Evolutionary conservation across 2,329 filamentous ascomycete genomes (phyloP).

Genomic region (Colletotrichum zoysiae): DNA sequence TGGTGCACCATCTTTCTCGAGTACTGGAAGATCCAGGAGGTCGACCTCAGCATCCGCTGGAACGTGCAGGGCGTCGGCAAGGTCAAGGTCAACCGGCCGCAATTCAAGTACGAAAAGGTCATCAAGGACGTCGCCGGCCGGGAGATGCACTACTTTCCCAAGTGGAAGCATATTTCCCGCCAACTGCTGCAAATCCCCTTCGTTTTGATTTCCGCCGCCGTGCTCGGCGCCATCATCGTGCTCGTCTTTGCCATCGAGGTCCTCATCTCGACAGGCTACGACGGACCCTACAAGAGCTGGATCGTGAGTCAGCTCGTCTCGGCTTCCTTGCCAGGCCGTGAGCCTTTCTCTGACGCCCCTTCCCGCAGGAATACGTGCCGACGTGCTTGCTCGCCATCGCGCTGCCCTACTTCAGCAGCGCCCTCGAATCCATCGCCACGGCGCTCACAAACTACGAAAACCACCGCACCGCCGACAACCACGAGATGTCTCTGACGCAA

Average conservation of each 20-base stretch:
- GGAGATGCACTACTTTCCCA: slow-evolving; percentile 71
- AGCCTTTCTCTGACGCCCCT: background rate
- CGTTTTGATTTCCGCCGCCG: slow-evolving; percentile 67
- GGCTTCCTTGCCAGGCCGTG: background rate
- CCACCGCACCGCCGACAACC: slow-evolving; percentile 77
- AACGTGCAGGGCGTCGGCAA: slow-evolving; percentile 75
- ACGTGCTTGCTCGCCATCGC: slow-evolving; percentile 77
- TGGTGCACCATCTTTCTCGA: slow-evolving; percentile 83
- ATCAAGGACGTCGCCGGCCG: slow-evolving; percentile 74
- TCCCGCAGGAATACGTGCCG: slow-evolving; percentile 74
- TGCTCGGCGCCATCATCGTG: slow-evolving; percentile 75
- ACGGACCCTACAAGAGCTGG: slow-evolving; percentile 74
- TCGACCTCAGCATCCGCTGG: slow-evolving; percentile 80
- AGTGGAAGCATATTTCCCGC: slow-evolving; percentile 72
- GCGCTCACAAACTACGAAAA: slow-evolving; percentile 79
- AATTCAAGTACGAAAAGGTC: slow-evolving; percentile 74
- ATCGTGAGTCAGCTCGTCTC: slow-evolving; percentile 60
- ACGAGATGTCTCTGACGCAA: slow-evolving; percentile 77
- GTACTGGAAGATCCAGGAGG: slow-evolving; percentile 83
- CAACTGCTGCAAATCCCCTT: slow-evolving; percentile 80
- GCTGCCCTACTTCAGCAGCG: slow-evolving; percentile 73
- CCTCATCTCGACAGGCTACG: slow-evolving; percentile 80
- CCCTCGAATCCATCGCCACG: slow-evolving; percentile 73
- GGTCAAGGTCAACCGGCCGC: slow-evolving; percentile 74
- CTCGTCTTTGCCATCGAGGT: slow-evolving; percentile 80